Evolutionary conservation across 2,329 filamentous ascomycete species (phyloP).

Genomic region (Cladosporium halotolerans): DNA sequence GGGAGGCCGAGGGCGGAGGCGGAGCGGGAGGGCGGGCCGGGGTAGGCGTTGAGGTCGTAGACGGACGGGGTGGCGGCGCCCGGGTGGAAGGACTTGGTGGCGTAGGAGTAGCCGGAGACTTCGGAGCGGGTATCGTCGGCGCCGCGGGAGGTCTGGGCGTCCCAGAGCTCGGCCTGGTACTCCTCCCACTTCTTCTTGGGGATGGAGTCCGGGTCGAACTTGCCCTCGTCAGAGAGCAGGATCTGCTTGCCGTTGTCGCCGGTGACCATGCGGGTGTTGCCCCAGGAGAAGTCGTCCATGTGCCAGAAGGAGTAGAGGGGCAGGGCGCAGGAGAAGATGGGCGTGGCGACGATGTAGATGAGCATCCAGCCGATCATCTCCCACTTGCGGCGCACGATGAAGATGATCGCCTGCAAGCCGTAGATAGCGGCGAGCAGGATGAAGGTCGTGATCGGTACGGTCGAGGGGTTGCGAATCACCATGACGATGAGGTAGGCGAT

Average conservation of each 20-base stretch:
- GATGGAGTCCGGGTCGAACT: constrained; percentile 88
- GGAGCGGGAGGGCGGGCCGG: constrained; percentile 39
- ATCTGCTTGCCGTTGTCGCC: constrained; percentile 90
- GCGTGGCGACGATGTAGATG: constrained; percentile 84
- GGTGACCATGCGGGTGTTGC: constrained; percentile 94
- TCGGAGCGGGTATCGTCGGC: constrained; percentile 71
- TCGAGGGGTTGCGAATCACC: constrained; percentile 53
- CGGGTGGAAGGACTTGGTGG: constrained; percentile 67
- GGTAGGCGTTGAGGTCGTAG: constrained; percentile 32
- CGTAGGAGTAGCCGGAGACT: constrained; percentile 89
- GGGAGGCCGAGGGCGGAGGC: constrained; percentile 56
- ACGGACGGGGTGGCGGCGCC: constrained; percentile 25
- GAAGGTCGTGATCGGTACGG: constrained; percentile 79
- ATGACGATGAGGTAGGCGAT: constrained; percentile 82
- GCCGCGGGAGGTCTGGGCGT: constrained; percentile 74
- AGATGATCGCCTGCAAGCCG: constrained; percentile 93
- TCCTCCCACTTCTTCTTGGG: constrained; percentile 99
- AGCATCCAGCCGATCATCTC: constrained; percentile 99
- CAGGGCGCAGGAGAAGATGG: constrained; percentile 83
- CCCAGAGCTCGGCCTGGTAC: constrained; percentile 97
- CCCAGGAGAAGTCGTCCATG: constrained; percentile 99
- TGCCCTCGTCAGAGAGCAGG: constrained; percentile 92
- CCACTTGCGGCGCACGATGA: constrained; percentile 94
- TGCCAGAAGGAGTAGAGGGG: constrained; percentile 97
- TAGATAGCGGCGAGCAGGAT: constrained; percentile 92